Evolutionary conservation across 257 asterid genomes (phyloP).

Genomic region (Solanum sparsipilum): DNA sequence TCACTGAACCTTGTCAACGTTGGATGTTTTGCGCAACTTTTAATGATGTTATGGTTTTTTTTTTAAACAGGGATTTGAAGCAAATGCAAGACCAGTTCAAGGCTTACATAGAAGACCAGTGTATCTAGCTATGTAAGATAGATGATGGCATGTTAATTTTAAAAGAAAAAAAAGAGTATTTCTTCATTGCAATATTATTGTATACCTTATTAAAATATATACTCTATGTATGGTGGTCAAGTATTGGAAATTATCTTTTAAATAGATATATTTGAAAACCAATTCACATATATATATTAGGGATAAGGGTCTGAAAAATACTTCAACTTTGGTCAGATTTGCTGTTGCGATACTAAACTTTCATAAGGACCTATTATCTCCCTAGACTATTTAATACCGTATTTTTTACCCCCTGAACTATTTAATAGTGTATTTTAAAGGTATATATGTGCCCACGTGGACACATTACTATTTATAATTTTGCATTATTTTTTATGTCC

Average conservation of each 20-base stretch:
- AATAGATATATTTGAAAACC: not conserved
- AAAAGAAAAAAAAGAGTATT: not conserved
- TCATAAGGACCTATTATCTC: no score
- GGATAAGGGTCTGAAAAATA: no score
- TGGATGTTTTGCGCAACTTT: not conserved
- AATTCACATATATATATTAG: not conserved
- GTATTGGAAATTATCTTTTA: not conserved
- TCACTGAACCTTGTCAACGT: not conserved
- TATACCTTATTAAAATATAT: not conserved
- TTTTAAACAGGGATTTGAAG: conserved; percentile 22
- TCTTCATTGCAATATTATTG: not conserved
- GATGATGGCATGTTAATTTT: not conserved
- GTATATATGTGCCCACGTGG: no score
- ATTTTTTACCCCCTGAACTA: no score
- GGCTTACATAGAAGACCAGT: not conserved
- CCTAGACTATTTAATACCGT: no score
- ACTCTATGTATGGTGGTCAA: not conserved
- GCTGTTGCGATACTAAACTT: no score
- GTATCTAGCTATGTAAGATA: not conserved
- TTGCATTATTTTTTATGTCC: no score
- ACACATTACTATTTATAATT: no score
- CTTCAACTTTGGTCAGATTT: no score
- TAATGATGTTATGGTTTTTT: no score
- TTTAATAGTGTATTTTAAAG: no score
- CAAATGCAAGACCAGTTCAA: conserved; percentile 53